Conservation (phyloP, 495 filamentous ascomycete species). For the Aspergillus sclerotioniger region DNA sequence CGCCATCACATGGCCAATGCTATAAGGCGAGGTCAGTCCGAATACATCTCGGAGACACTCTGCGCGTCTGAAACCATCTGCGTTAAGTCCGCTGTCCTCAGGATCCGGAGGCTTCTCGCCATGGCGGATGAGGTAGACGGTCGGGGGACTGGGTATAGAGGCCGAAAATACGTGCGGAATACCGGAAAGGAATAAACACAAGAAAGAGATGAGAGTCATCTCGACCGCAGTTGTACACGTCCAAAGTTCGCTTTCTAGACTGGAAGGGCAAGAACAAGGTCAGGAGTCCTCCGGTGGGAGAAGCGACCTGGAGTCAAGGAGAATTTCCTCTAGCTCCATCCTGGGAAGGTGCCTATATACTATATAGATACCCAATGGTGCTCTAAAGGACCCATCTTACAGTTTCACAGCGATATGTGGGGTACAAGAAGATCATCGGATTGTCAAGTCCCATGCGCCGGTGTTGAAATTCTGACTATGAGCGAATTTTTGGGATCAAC, state of each 20-base stretch:
- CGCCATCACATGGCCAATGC: constrained; percentile 50
- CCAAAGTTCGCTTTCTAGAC: not conserved
- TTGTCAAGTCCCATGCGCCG: not conserved
- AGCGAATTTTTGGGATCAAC: not conserved
- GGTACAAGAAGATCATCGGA: not conserved
- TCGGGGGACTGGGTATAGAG: constrained; percentile 13
- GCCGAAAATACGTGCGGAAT: not conserved
- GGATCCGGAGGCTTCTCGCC: constrained; percentile 48
- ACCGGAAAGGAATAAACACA: not conserved
- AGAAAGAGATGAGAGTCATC: not conserved
- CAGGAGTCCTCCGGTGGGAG: not conserved
- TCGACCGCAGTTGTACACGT: not conserved
- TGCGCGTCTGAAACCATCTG: constrained; percentile 42
- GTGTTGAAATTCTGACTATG: not conserved
- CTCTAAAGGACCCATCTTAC: not conserved
- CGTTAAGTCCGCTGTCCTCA: constrained; percentile 38
- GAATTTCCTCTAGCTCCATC: not conserved
- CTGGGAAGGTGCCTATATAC: not conserved
- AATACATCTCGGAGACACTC: constrained; percentile 47
- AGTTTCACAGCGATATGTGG: not conserved
- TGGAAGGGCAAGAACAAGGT: not conserved
- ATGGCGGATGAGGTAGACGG: constrained; percentile 53
- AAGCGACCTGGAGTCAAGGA: not conserved
- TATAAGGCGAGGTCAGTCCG: constrained; percentile 37
- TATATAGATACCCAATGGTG: not conserved